Evolutionary conservation across 176 grass and related monocot genomes (phyloP).

Genomic region (Oryza glaberrima): DNA sequence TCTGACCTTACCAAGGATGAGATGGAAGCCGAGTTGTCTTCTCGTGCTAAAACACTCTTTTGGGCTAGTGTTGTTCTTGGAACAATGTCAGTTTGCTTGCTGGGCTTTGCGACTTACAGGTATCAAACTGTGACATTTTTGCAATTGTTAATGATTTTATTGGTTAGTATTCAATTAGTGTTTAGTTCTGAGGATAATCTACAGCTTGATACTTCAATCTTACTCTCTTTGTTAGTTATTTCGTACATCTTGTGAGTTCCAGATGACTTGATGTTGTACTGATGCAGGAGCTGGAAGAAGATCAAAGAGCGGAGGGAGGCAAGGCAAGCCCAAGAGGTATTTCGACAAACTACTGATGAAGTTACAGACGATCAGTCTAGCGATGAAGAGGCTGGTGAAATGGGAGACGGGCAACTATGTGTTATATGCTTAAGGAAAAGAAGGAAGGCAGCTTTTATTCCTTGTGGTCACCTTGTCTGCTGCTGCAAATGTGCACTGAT

Average conservation of each 20-base stretch:
- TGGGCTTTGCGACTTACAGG: conserved; percentile 80
- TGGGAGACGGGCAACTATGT: conserved; percentile 82
- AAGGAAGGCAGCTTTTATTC: conserved; percentile 83
- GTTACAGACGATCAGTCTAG: conserved; percentile 29
- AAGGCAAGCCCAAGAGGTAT: conserved; percentile 50
- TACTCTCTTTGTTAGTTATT: conserved; percentile 11
- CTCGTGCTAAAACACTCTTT: conserved; percentile 54
- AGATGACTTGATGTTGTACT: conserved; percentile 25
- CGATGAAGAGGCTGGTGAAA: conserved; percentile 47
- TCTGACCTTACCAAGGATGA: conserved; percentile 87
- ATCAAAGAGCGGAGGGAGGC: conserved; percentile 60
- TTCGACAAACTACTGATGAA: conserved; percentile 47
- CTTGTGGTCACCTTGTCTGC: conserved; percentile 95
- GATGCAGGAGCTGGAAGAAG: conserved; percentile 67
- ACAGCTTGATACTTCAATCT: conserved; percentile 9
- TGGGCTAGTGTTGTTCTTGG: conserved; percentile 82
- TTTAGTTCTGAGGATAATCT: conserved; percentile 28
- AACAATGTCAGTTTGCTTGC: conserved; percentile 68
- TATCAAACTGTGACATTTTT: conserved; percentile 34
- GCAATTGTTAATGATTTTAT: neutral
- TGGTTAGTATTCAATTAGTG: conserved; percentile 5
- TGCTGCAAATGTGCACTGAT: conserved; percentile 68
- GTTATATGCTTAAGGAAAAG: conserved; percentile 81
- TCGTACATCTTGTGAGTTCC: neutral
- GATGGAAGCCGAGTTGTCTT: conserved; percentile 70